phyloP scores from a whole-genome alignment of 345 rosid genomes.

The Acer campestre region DNA sequence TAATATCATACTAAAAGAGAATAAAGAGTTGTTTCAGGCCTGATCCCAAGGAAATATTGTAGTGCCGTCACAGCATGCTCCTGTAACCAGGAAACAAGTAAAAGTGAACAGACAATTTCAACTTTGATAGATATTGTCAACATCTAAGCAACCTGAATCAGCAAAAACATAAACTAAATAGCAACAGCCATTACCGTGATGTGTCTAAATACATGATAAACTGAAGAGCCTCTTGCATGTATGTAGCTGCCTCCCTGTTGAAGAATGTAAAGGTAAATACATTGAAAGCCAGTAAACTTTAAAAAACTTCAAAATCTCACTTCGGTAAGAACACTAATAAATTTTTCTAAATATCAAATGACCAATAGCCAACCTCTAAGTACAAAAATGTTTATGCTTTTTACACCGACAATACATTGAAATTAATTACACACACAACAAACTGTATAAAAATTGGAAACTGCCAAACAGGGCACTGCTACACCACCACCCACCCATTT shows the following conservation, averaged over 20 bases:
- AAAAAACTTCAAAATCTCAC: background rate
- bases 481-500: background rate
- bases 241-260: constrained; percentile 85
- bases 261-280: constrained; percentile 22
- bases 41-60: constrained; percentile 70
- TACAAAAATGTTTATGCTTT: background rate
- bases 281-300: constrained; percentile 1
- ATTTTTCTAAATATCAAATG: background rate
- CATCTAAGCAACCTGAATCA: background rate
- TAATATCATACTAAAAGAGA: constrained; percentile 61
- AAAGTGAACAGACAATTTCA: constrained; percentile 20
- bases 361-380: background rate
- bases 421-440: background rate
- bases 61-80: constrained; percentile 79
- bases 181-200: constrained; percentile 56
- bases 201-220: constrained; percentile 65
- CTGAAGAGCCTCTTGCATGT: constrained; percentile 76
- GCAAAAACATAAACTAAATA: background rate
- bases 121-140: background rate
- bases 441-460: background rate
- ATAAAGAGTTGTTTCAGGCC: constrained; percentile 60
- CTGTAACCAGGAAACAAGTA: constrained; percentile 37
- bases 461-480: background rate
- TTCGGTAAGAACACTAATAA: background rate
- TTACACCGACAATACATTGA: background rate